phyloP scores from a whole-genome alignment of 495 filamentous ascomycete species.

The Neurospora sp. region DNA sequence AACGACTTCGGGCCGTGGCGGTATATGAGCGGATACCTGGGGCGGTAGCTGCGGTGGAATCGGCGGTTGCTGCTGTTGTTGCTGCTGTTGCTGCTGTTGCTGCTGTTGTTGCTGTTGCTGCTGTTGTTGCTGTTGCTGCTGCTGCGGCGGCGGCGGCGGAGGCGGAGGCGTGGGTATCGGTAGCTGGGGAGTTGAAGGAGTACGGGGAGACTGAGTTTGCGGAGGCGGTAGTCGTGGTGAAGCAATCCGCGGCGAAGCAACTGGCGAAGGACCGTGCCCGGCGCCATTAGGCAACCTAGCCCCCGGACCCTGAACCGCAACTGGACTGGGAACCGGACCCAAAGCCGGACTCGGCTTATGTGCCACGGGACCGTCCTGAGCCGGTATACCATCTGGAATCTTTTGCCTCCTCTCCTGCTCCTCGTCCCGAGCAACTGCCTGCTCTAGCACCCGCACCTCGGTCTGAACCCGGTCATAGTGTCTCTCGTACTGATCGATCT shows the following conservation, averaged over 20 bases:
- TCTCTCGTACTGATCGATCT: constrained; percentile 68
- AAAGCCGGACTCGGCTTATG: background rate
- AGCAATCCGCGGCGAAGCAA: constrained; percentile 1
- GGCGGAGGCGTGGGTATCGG: constrained; percentile 1
- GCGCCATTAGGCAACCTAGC: background rate
- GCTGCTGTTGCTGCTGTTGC: background rate
- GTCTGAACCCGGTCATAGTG: constrained; percentile 49
- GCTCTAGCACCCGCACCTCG: constrained; percentile 61
- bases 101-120: background rate
- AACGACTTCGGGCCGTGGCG: background rate
- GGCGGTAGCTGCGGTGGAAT: background rate
- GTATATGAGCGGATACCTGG: background rate
- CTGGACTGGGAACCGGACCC: background rate
- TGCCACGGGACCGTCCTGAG: background rate
- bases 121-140: background rate
- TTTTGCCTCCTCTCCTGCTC: constrained; percentile 4
- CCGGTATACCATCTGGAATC: background rate
- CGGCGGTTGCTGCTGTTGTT: background rate
- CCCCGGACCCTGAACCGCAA: background rate
- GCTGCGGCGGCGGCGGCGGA: constrained; percentile 4
- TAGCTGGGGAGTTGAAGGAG: constrained; percentile 1
- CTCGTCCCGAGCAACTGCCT: constrained; percentile 3
- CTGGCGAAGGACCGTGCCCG: constrained; percentile 5
- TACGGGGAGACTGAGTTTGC: background rate
- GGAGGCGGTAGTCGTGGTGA: background rate